Evolutionary conservation across 1,139 yeast species (phyloP), one percentile per base, ranked within the genome.

Genomic region (Dujonia santamariae): DNA sequence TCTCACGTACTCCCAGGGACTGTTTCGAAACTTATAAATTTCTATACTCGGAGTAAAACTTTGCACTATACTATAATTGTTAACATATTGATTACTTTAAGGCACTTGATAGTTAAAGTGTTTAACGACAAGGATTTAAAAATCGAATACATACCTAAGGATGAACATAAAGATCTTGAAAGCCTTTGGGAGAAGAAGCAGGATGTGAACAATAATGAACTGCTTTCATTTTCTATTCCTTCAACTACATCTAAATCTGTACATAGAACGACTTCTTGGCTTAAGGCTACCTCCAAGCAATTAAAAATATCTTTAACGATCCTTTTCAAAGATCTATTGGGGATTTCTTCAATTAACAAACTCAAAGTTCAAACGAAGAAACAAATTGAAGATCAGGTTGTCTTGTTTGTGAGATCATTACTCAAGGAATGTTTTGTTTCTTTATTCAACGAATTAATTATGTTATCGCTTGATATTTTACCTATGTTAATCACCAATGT

Each of bases 221-320:
- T 22, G 25, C n/a, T 5, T 22, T 22, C 6, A 6, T 22, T 22
- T 14, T 22, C 13, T 15, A 13, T 9, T 18, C 28, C 28, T 12
- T 35, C 7, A 20, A 31, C 12, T 26, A 31, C 11, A 31, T 26
- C 2, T 14, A 25, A 6, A 28, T 31, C 4, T 13, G 26, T 2
- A 26, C 76, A 71, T 41, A 62, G 88, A 43, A 68, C 78, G 2
- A 57, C 61, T 9, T 52, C 75, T 7, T 85, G 95, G 95, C 54
- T 83, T 15, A 61, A 52, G 14, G 86, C 81, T 0, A 80, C 90
- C 0, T 64, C 82, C 2, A 61, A 63, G 21, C 92, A 85, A 47
- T 64, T 85, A 17, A 72, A 69, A 33, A 51, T 68, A 4, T 67
- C 78, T 2, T 54, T 79, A 24, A 44, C 63, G 2, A 47, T 55